These are phyloP conservation scores for Cydonia oblonga DNA, from an alignment of 331 rosid genomes.

Conservation along the genomic window DNA sequence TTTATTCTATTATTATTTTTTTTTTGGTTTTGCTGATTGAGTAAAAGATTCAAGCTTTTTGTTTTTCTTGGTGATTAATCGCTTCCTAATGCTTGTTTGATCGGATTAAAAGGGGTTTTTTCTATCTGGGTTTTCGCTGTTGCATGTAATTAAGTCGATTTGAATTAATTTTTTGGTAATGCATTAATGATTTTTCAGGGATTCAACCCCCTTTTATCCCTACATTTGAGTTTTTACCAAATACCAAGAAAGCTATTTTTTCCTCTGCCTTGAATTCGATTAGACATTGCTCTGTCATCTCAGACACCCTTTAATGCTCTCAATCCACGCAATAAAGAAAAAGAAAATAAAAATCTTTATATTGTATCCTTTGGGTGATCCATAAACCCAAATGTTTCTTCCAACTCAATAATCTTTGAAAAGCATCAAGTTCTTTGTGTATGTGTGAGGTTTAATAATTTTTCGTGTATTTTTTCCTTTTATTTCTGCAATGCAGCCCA, in stretches of 20 bases:
- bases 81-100: neutral
- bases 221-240: slow-evolving; percentile 9
- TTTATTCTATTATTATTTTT: neutral
- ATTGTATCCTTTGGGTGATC: neutral
- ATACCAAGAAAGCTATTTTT: slow-evolving; percentile 7
- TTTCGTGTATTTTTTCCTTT: neutral
- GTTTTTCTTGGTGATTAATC: slow-evolving; percentile 5
- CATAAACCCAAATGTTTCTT: slow-evolving; percentile 5
- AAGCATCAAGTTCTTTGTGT: slow-evolving; percentile 1
- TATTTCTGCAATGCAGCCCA: neutral
- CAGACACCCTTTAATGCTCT: slow-evolving; percentile 16
- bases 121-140: neutral
- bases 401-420: neutral
- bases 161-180: neutral
- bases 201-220: neutral
- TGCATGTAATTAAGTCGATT: neutral
- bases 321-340: neutral
- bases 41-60: slow-evolving; percentile 5
- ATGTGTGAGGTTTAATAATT: slow-evolving; percentile 6
- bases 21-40: slow-evolving; percentile 5
- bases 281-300: slow-evolving; percentile 15
- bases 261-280: slow-evolving; percentile 1
- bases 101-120: neutral
- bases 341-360: neutral
- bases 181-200: neutral